Evolutionary conservation across 2,329 filamentous ascomycete genomes (phyloP).

Genomic region (Colletotrichum chrysophilum): DNA sequence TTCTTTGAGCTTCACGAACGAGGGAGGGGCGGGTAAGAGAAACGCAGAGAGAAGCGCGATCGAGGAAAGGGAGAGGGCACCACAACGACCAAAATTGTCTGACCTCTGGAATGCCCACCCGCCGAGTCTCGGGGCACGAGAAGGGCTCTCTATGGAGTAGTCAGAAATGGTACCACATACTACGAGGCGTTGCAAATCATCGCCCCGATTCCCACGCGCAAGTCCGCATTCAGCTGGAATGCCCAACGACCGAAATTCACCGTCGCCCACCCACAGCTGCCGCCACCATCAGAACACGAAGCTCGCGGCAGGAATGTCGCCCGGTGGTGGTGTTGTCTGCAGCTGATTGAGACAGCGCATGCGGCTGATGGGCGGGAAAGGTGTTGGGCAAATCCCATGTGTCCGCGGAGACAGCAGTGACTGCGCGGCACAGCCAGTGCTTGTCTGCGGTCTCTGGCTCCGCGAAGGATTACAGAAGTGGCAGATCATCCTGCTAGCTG

Average conservation of each 20-base stretch:
- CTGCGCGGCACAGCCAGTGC: not conserved
- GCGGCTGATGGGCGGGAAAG: not conserved
- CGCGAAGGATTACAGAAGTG: not conserved
- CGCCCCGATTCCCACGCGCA: not conserved
- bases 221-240: slow-evolving; percentile 10
- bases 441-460: not conserved
- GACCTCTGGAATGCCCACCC: not conserved
- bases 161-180: not conserved
- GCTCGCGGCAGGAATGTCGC: not conserved
- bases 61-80: slow-evolving; percentile 6
- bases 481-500: not conserved
- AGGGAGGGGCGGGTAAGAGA: not conserved
- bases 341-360: not conserved
- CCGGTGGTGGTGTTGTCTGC: not conserved
- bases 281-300: not conserved
- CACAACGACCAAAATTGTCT: slow-evolving; percentile 2
- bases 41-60: not conserved
- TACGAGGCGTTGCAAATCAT: not conserved
- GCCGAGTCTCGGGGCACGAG: not conserved
- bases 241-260: not conserved
- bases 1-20: not conserved
- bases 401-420: not conserved
- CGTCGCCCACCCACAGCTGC: not conserved
- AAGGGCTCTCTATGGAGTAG: not conserved
- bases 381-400: not conserved